These are phyloP conservation scores for Pleurotus pulmonarius DNA, from an alignment of 768 basidiomycete species.

Conservation along the genomic window DNA sequence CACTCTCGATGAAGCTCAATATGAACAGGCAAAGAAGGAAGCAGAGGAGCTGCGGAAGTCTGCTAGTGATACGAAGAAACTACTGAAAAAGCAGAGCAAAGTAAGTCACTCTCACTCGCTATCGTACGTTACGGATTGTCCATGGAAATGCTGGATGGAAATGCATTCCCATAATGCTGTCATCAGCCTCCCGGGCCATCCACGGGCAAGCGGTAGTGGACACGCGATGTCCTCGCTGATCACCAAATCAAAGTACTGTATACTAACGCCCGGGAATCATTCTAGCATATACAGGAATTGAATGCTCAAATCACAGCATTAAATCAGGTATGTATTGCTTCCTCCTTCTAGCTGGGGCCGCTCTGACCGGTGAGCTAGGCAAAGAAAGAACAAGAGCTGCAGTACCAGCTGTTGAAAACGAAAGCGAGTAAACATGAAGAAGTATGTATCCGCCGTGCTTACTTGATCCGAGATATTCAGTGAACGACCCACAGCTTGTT, in stretches of 20 bases:
- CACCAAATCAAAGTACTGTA: background rate
- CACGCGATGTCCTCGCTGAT: no score
- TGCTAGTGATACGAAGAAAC: constrained; percentile 43
- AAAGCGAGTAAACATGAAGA: constrained; percentile 55
- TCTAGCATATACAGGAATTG: constrained; percentile 51
- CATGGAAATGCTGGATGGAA: no score
- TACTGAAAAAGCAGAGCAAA: constrained; percentile 53
- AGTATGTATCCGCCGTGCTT: constrained; percentile 27
- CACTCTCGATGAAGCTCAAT: constrained; percentile 39
- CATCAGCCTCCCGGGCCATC: no score
- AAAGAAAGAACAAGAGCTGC: constrained; percentile 41
- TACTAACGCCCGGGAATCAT: constrained; percentile 5
- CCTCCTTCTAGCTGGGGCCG: background rate
- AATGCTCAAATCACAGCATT: constrained; percentile 36
- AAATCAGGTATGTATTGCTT: constrained; percentile 28
- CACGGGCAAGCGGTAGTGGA: no score
- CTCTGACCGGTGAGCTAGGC: constrained; percentile 23
- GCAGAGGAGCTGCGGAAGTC: constrained; percentile 51
- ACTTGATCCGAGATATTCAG: background rate
- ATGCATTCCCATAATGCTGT: no score
- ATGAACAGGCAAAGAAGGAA: constrained; percentile 54
- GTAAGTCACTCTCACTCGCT: constrained; percentile 23
- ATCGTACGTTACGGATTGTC: no score
- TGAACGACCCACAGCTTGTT: constrained; percentile 38
- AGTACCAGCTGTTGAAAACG: constrained; percentile 38